Evolutionary conservation across 805 yeast genomes (phyloP), one percentile per base, ranked within the genome.

Genomic region (Wickerhamiella spandovensis): DNA sequence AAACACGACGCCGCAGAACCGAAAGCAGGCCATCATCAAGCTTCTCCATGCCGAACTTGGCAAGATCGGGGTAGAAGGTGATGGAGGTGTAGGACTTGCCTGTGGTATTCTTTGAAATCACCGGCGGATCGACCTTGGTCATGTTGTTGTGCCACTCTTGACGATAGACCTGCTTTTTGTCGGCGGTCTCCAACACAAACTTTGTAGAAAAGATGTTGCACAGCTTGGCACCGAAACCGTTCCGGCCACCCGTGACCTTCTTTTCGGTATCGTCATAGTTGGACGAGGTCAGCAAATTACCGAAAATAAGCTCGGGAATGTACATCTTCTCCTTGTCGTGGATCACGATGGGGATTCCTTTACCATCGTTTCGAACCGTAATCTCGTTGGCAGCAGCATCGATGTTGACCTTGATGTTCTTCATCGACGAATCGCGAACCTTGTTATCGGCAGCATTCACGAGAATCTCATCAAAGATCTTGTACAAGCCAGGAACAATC

Each of bases 371-470:
- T 70, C 77, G 79, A 5, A 92, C 90, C 51, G 80, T 78, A 43
- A 92, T 84, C 18, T 76, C 61, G 62, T 87, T 87, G 48, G 74
- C 72, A 52, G 82, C 95, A 3, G 81, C 72, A 58, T 85, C 82
- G 51, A 92, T 86, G 39, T 69, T 74, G n/a, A 92, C 97, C 51
- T 79, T 85, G 54, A 92, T 78, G 58, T 76, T 79, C 58, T 79
- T 84, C 99, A 92, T 92, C 9, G 75, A 58, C 1, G 95, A 87
- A 64, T 92, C 99, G 58, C 97, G 78, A 53, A 90, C 90, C 70
- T 92, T 92, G 72, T 92, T 92, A 68, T 92, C 99, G 13, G 99
- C 99, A 5, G 99, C 97, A 66, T 92, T 92, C 49, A 92, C 99
- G 54, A 92, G 71, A 52, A 92, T 89, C 69, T 92, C 99, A 66